Percentiles rank a stretch among this genome's conserved stretches.
phyloP scores from a whole-genome alignment of 2,329 filamentous ascomycete species.

The Epichloe typhina region DNA sequence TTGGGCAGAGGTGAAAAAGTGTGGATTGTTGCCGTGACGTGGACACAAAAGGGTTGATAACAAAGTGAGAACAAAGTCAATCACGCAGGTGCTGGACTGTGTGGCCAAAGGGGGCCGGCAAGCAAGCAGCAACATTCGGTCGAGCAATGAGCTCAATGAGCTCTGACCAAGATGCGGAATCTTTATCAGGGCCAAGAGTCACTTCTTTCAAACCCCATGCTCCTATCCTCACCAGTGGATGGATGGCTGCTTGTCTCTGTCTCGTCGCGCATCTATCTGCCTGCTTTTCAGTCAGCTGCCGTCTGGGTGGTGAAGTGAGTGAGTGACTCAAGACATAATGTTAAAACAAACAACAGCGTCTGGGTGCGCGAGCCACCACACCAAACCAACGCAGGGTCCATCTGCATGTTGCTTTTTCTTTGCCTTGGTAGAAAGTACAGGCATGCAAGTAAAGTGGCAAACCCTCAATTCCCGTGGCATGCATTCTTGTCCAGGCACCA shows the following conservation, averaged over 20 bases:
- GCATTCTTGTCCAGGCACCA: too few relatives aligned
- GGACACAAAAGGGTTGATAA: neutral
- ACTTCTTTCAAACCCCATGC: too few relatives aligned
- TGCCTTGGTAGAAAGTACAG: too few relatives aligned
- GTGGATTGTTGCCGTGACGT: neutral
- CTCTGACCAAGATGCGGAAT: neutral
- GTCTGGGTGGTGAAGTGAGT: neutral
- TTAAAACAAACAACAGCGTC: too few relatives aligned
- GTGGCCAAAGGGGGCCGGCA: neutral
- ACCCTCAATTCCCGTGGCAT: too few relatives aligned
- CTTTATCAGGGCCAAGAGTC: too few relatives aligned
- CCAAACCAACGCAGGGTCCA: too few relatives aligned
- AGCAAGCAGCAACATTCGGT: neutral
- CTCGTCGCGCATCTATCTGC: neutral
- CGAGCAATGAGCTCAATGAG: neutral
- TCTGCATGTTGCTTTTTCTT: too few relatives aligned
- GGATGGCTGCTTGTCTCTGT: neutral
- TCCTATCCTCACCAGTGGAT: neutral
- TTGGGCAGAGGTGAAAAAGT: neutral
- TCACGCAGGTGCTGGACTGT: neutral
- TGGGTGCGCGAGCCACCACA: too few relatives aligned
- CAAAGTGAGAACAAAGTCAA: slow-evolving; percentile 6
- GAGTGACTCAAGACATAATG: too few relatives aligned
- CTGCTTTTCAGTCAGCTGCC: neutral
- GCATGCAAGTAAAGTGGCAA: too few relatives aligned